Percentiles rank a stretch among this genome's conserved stretches.
Evolutionary conservation across 768 basidiomycete genomes (phyloP).

Genomic region (Boletus rufocinnamomeus): DNA sequence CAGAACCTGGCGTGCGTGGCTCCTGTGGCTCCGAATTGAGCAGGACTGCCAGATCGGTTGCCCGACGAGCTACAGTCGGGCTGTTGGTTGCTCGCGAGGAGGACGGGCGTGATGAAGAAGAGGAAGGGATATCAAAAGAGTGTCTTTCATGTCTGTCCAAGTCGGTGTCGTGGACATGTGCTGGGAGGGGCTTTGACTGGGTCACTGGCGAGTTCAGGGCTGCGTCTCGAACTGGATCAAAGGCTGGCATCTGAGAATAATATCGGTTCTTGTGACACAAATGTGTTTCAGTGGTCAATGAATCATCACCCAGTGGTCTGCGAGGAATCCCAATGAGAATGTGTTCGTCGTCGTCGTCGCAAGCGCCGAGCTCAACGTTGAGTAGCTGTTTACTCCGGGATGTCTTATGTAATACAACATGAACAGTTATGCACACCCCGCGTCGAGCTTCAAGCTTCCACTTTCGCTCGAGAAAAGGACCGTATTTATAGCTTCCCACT

Average conservation of each 20-base stretch:
- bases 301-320: constrained; percentile 14
- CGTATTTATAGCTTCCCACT: constrained; percentile 2
- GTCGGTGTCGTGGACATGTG: constrained; percentile 29
- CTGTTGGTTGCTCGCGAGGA: constrained; percentile 39
- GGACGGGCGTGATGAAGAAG: constrained; percentile 38
- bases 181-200: constrained; percentile 41
- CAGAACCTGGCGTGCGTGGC: constrained; percentile 37
- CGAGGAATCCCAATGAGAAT: background rate
- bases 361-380: background rate
- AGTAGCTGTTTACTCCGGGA: background rate
- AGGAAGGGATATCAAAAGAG: constrained; percentile 39
- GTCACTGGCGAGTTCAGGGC: constrained; percentile 75
- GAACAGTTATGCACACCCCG: no score
- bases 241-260: constrained; percentile 42
- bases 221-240: constrained; percentile 88
- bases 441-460: background rate
- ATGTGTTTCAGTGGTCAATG: constrained; percentile 12
- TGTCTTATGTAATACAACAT: constrained; percentile 20
- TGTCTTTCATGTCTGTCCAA: constrained; percentile 30
- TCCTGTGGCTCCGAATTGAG: constrained; percentile 63
- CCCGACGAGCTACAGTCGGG: constrained; percentile 56
- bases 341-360: constrained; percentile 18
- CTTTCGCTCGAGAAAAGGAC: background rate
- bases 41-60: constrained; percentile 75
- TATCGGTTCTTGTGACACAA: background rate